A percentile compares a stretch with the other conserved stretches of the same genome.
Conservation (phyloP, 1,139 yeast genomes). For the Geotrichum restrictum region DNA sequence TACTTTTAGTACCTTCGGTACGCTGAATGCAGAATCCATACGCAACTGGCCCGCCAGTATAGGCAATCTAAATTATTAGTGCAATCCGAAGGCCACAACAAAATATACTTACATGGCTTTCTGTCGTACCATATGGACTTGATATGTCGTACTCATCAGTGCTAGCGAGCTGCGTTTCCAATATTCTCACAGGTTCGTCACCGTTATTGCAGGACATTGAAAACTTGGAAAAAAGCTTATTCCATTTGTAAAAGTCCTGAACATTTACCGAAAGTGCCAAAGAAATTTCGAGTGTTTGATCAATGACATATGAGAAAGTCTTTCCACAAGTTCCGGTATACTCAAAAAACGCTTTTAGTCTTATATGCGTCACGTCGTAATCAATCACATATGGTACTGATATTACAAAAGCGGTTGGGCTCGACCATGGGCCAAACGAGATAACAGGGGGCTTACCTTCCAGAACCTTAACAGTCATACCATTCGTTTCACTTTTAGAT, state of each 20-base stretch:
- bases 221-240: conserved; percentile 60
- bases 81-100: background rate
- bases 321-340: conserved; percentile 25
- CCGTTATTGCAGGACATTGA: conserved; percentile 56
- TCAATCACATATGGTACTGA: conserved; percentile 22
- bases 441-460: conserved; percentile 21
- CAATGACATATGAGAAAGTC: conserved; percentile 23
- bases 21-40: conserved; percentile 52
- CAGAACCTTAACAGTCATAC: background rate
- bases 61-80: conserved; percentile 45
- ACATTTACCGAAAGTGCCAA: conserved; percentile 67
- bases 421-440: conserved; percentile 9
- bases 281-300: conserved; percentile 27
- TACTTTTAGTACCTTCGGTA: conserved; percentile 16
- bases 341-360: conserved; percentile 21
- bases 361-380: conserved; percentile 12
- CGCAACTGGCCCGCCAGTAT: conserved; percentile 66
- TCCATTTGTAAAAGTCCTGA: conserved; percentile 63
- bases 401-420: conserved; percentile 4
- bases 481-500: conserved; percentile 11
- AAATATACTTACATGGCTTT: conserved; percentile 12
- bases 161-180: conserved; percentile 44
- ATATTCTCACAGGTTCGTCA: conserved; percentile 54
- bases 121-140: conserved; percentile 34
- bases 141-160: conserved; percentile 44